Base-by-base conservation (phyloP, 83 land plant species). In the Thuja plicata region DNA sequence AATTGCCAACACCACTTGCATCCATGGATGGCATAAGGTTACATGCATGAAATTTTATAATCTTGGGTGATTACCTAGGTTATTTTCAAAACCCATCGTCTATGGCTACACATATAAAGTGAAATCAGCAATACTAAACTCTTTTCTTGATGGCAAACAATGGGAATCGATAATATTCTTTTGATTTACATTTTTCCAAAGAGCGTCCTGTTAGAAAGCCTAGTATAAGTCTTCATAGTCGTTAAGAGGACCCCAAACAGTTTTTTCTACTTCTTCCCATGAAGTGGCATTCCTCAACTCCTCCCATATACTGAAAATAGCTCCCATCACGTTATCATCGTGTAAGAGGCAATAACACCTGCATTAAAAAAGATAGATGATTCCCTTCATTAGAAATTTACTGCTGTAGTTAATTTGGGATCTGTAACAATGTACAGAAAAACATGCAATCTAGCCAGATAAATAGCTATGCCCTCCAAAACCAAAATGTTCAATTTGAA, bases 341-440 rank as follows among this genome's bases (percentile, higher is more conserved):
- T 98, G 97, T 78, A 98, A 89, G 30, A 98, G 91, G 87, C 97
- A 97, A 80, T 98, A 98, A 88, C 99, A 98, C 99, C 99, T 98
- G 91, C 74, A 90, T 41, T 85, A 46, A 37, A 87, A 73, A 54
- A 1, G 24, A 50, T 2, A 84, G 60, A 45, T 35, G 1, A 5
- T 84, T 34, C 48, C 32, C 27, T 62, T 8, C 55, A 46, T 66
- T 46, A 21, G 52, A 71, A 85, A 89, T 5, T 35, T 45, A 81
- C 50, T 45, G 27, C 41, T 81, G 32, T 10, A 81, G 48, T 43
- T 38, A 12, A 41, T 40, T 80, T 80, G 30, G 10, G 32, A 40
- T 45, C 34, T 45, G 52, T 52, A 81, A 81, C 21, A 5, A 40
- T 46, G 10, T 46, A 46, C n/a, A 81, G 6, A 24, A 21, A 43